Evolutionary conservation across 768 basidiomycete genomes (phyloP), one percentile per base, ranked within the genome.

Genomic region (Kwoniella newhampshirensis): DNA sequence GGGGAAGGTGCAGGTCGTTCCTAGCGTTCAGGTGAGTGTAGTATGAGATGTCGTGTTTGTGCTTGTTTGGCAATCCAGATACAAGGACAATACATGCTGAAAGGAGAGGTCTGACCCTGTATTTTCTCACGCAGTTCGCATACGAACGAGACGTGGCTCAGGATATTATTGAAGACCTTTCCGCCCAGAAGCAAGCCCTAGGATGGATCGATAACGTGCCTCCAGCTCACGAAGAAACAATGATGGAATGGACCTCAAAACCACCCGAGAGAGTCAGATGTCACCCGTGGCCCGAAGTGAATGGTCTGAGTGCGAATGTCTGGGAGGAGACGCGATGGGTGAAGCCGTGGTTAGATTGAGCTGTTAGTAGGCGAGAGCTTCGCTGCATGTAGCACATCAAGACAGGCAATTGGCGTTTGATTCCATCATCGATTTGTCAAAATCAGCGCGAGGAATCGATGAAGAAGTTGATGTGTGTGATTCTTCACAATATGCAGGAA

Each of bases 221-320:
- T 4, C 70, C 68, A 4, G 40, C 49, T 43, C 20, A 40, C 30
- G 8, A 46, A 35, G 58, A 69, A 40, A 53, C n/a, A 8, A 45
- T 18, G 3, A 45, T 67, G 1, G 57, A 54, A 3, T 75, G 67
- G 65, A 37, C 43, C 28, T 2, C 5, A 37, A 74, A 71, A 50
- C 75, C 75, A 3, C 75, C 75, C 1, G 37, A 45, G 11, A 70
- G 68, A 54, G 70, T 76, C n/a, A 51, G 71, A 27, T 76, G 75
- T 64, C 71, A 76, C 64, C 63, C 73, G 18, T 76, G 75, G 75
- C 75, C 75, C 3, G 73, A 76, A 39, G 59, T 44, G 13, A 56
- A 62, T 49, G 75, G 75, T 0, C 40, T 76, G 13, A 59, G 61
- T 26, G 68, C 61, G 32, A 76, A 76, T 62, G 71, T 76, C 1